Evolutionary conservation across 371 early-diverging fungal genomes (phyloP).

Genomic region (Fennellomyces sp.): DNA sequence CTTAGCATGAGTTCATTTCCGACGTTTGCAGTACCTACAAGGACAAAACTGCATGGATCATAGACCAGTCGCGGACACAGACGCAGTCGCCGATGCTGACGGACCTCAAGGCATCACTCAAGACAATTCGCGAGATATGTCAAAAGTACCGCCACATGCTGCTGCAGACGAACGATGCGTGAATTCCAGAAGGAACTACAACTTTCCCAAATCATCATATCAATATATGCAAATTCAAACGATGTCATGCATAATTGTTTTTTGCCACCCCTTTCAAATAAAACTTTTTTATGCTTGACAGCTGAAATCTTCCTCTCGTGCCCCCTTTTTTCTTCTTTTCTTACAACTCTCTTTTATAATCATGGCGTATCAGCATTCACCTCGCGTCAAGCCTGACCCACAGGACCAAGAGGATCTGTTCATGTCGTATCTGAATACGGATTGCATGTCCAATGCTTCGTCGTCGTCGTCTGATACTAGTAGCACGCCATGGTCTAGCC

Average conservation of each 20-base stretch:
- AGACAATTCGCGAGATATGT: constrained; percentile 30
- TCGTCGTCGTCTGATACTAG: background rate
- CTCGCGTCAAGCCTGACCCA: constrained; percentile 30
- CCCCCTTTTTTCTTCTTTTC: constrained; percentile 5
- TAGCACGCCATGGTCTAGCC: background rate
- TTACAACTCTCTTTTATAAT: constrained; percentile 4
- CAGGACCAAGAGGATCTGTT: constrained; percentile 40
- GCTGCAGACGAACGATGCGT: constrained; percentile 26
- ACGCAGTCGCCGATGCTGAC: constrained; percentile 50
- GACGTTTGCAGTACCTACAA: constrained; percentile 35
- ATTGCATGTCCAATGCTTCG: constrained; percentile 17
- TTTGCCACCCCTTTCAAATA: background rate
- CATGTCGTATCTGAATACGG: constrained; percentile 44
- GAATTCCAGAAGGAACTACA: background rate
- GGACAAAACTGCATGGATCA: constrained; percentile 36
- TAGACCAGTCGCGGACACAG: constrained; percentile 38
- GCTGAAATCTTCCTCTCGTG: constrained; percentile 1
- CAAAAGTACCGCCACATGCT: constrained; percentile 39
- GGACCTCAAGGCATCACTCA: constrained; percentile 29
- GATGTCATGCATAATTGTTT: background rate
- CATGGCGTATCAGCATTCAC: background rate
- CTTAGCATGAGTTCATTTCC: background rate
- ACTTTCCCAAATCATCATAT: background rate
- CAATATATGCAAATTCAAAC: constrained; percentile 3
- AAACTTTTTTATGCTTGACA: constrained; percentile 3